These are phyloP conservation scores for Penicillium verhagenii DNA, from an alignment of 495 filamentous ascomycete species.

Conservation along the genomic window DNA sequence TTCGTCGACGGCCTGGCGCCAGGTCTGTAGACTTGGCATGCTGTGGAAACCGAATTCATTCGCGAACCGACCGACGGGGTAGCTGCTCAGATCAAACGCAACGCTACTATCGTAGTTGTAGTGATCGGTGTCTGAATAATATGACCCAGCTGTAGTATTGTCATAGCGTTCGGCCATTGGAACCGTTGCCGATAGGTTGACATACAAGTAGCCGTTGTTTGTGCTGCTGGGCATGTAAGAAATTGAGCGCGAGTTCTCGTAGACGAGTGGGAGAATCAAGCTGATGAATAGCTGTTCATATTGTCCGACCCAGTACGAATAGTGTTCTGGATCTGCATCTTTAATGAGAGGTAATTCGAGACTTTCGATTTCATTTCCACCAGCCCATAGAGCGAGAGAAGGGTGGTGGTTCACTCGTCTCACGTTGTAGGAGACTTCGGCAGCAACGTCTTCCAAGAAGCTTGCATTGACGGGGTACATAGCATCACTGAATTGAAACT, in stretches of 20 bases:
- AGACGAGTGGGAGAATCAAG: slow-evolving; percentile 60
- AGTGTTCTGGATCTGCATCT: slow-evolving; percentile 42
- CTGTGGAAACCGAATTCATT: slow-evolving; percentile 68
- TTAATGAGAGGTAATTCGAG: slow-evolving; percentile 51
- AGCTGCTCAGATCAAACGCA: slow-evolving; percentile 55
- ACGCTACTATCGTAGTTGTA: slow-evolving; percentile 62
- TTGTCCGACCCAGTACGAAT: slow-evolving; percentile 48
- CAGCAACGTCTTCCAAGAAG: slow-evolving; percentile 58
- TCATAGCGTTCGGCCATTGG: slow-evolving; percentile 63
- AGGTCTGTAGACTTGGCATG: slow-evolving; percentile 64
- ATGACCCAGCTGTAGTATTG: slow-evolving; percentile 52
- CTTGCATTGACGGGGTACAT: slow-evolving; percentile 56
- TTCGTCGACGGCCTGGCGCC: slow-evolving; percentile 53
- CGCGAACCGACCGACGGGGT: slow-evolving; percentile 63
- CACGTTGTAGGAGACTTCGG: slow-evolving; percentile 62
- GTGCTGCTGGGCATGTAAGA: slow-evolving; percentile 68
- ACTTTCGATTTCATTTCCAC: slow-evolving; percentile 65
- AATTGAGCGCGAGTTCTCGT: slow-evolving; percentile 63
- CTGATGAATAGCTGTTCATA: slow-evolving; percentile 64
- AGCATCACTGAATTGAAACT: slow-evolving; percentile 65
- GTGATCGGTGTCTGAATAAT: slow-evolving; percentile 69
- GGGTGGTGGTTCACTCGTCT: slow-evolving; percentile 66
- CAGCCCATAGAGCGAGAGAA: slow-evolving; percentile 65
- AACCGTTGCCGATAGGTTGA: slow-evolving; percentile 56
- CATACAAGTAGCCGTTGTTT: slow-evolving; percentile 58